A percentile compares a stretch with the other conserved stretches of the same genome.
Conservation (phyloP, 768 basidiomycete species). For the Xerocomus brunneocitrinus region DNA sequence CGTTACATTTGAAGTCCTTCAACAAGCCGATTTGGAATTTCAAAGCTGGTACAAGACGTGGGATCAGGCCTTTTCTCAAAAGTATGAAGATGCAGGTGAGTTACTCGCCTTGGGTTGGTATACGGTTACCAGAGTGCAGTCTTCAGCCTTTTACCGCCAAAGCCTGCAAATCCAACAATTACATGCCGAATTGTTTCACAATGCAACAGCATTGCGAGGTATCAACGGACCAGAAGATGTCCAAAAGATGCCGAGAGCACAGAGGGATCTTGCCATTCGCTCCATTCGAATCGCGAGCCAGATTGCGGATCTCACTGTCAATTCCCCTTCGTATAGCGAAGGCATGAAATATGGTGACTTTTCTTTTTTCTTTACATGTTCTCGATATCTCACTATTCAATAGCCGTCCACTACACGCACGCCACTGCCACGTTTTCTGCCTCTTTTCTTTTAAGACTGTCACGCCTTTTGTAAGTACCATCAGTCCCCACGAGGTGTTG, state of each 20-base stretch:
- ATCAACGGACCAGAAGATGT: slow-evolving; percentile 87
- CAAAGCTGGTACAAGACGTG: slow-evolving; percentile 76
- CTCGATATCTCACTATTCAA: slow-evolving; percentile 1
- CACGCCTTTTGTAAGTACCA: slow-evolving; percentile 76
- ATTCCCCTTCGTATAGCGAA: slow-evolving; percentile 78
- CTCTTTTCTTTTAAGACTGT: slow-evolving; percentile 81
- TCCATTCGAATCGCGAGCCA: slow-evolving; percentile 81
- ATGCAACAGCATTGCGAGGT: slow-evolving; percentile 75
- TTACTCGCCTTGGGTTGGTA: slow-evolving; percentile 5
- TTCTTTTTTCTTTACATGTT: background rate
- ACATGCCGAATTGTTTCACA: slow-evolving; percentile 83
- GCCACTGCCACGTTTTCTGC: slow-evolving; percentile 93
- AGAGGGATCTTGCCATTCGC: slow-evolving; percentile 73
- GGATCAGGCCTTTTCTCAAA: slow-evolving; percentile 76
- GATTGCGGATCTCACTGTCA: slow-evolving; percentile 81
- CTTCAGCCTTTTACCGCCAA: slow-evolving; percentile 80
- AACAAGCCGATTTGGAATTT: slow-evolving; percentile 74
- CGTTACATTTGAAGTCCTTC: slow-evolving; percentile 65
- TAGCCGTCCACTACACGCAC: slow-evolving; percentile 88
- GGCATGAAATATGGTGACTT: slow-evolving; percentile 85
- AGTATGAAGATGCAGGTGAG: slow-evolving; percentile 78
- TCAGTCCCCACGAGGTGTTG: background rate
- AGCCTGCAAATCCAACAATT: slow-evolving; percentile 82
- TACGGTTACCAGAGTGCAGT: slow-evolving; percentile 3
- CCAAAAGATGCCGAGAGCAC: slow-evolving; percentile 72